Base-by-base conservation (phyloP, 75 land plant species). In the Selaginella tamariscina region DNA sequence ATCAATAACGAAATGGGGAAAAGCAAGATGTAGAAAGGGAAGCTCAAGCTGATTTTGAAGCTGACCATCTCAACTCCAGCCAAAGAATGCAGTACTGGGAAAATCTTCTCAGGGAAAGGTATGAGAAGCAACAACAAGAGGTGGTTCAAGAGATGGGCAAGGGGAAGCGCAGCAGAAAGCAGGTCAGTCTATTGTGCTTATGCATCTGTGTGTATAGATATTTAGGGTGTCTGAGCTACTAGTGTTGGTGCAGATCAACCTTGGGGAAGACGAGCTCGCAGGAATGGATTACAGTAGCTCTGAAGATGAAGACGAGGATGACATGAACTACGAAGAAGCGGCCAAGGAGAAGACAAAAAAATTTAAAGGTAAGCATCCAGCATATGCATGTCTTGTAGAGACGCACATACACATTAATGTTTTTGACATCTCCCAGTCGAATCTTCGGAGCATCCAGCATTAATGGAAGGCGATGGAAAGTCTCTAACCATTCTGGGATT, bases 401-500 rank as follows among this genome's bases (percentile, higher is more conserved):
- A 39, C 49, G 49, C 5, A 5, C 11, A 5, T 39, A 15, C 5
- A 39, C 5, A 5, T 39, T 39, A 39, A 39, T 39, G 49, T 39
- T 39, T 39, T 15, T 39, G 15, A 39, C 49, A 5, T 39, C 15
- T 39, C 15, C 49, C 49, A 39, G 49, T 5, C 11, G 49, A 39
- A 15, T 39, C 49, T 39, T 39, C 49, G 96, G 86, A 39, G 82
- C 89, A 56, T 70, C 62, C 62, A 5, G 62, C 73, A 65, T 56
- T 95, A 33, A 95, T 95, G 89, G 97, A 87, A 78, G 97, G 99
- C 18, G 96, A 87, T 65, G 97, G 96, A 29, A 84, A 71, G 66
- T 84, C 88, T 33, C 81, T 95, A 22, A 83, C 81, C 67, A 79
- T 95, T 62, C 78, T 87, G 13, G 99, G 99, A 9, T 95, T 95